Evolutionary conservation across 495 filamentous ascomycete genomes (phyloP).

Genomic region (Lentithecium fluviatile): DNA sequence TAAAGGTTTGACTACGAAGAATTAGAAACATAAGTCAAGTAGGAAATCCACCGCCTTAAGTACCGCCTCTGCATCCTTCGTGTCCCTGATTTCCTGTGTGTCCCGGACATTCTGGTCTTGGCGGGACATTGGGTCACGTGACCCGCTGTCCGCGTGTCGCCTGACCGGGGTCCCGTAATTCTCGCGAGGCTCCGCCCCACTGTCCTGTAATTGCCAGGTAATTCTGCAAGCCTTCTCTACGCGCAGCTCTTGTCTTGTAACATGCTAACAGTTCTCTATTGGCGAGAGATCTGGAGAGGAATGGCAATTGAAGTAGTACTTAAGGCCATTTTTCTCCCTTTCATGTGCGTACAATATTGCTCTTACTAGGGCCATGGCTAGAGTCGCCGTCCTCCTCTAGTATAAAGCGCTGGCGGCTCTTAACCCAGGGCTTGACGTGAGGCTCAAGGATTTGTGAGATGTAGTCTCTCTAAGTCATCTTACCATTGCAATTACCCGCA

Average conservation of each 20-base stretch:
- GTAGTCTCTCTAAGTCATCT: conserved; percentile 19
- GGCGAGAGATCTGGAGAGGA: conserved; percentile 14
- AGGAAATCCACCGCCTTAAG: too few species aligned
- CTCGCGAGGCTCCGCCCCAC: too few species aligned
- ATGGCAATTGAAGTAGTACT: conserved; percentile 25
- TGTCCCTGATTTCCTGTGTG: too few species aligned
- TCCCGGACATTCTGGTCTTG: too few species aligned
- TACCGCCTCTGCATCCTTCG: too few species aligned
- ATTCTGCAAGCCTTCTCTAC: too few species aligned
- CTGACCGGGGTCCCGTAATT: too few species aligned
- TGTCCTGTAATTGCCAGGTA: too few species aligned
- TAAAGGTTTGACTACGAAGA: too few species aligned
- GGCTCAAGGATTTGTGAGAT: conserved; percentile 15
- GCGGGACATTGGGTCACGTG: too few species aligned
- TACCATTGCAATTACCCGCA: conserved; percentile 19
- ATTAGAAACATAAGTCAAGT: too few species aligned
- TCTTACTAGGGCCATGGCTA: conserved; percentile 4
- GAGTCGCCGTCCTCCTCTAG: conserved; percentile 23
- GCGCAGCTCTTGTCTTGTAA: conserved; percentile 23
- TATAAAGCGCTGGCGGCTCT: conserved; percentile 6
- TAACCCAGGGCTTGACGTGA: conserved; percentile 20
- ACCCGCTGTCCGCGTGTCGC: too few species aligned
- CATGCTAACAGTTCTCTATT: conserved; percentile 29
- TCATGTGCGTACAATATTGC: conserved; percentile 12
- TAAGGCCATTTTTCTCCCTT: conserved; percentile 10